A percentile compares a stretch with the other conserved stretches of the same genome.
Evolutionary conservation across 2,329 filamentous ascomycete genomes (phyloP).

Genomic region (Colletotrichum sp.): DNA sequence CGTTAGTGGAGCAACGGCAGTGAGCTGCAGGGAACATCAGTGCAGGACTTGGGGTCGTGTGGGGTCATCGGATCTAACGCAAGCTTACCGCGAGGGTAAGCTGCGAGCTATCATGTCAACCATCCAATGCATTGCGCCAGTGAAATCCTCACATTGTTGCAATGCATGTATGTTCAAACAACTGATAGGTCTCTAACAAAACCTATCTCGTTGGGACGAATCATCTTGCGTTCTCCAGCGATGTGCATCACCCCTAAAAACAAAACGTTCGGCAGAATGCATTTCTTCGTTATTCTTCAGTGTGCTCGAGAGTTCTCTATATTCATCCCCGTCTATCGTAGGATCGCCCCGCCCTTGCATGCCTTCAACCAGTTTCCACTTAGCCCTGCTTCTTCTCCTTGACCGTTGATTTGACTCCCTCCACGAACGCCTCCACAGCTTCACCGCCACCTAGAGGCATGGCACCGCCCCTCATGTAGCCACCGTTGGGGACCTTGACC

Average conservation of each 20-base stretch:
- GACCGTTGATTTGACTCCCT: slow-evolving; percentile 83
- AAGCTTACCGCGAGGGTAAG: not conserved
- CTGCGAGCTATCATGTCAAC: not conserved
- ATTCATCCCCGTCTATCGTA: not conserved
- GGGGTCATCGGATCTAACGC: not conserved
- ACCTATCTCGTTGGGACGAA: not conserved
- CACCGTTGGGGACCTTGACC: slow-evolving; percentile 83
- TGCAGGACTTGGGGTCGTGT: not conserved
- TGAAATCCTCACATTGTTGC: not conserved
- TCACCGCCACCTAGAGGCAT: slow-evolving; percentile 88
- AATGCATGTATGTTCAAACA: not conserved
- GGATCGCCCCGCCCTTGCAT: not conserved
- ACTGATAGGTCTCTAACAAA: not conserved
- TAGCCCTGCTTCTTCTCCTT: slow-evolving; percentile 54
- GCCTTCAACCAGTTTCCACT: not conserved
- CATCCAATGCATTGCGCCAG: not conserved
- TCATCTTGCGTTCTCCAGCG: not conserved
- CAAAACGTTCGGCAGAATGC: not conserved
- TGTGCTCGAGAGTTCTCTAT: not conserved
- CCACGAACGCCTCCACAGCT: slow-evolving; percentile 88
- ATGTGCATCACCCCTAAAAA: not conserved
- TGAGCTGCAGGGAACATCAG: not conserved
- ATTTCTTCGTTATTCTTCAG: not conserved
- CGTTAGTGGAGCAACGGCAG: slow-evolving; percentile 16
- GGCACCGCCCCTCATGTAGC: slow-evolving; percentile 76